Base-by-base conservation (phyloP, 768 basidiomycete species). In the Rhizopogon salebrosus region DNA sequence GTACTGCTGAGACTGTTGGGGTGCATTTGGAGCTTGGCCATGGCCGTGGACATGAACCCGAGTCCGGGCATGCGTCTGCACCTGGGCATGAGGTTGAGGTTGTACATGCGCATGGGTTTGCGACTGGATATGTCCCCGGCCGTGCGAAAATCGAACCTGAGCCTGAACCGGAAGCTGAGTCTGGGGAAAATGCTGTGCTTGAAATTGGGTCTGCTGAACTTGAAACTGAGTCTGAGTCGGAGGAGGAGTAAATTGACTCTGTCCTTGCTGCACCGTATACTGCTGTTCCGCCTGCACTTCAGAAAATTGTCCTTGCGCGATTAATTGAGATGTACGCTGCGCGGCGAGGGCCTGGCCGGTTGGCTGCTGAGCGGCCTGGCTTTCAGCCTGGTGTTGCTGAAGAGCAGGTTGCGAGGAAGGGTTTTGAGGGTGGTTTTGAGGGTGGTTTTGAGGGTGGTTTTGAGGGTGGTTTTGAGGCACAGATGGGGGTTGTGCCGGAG, bases 151-250 rank as follows among this genome's bases (percentile, higher is more conserved):
- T 16, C 54, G 60, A 8, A 46, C 56, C 40, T 20, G 39, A 18
- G 34, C 48, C 22, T 46, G 31, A 2, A 22, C 20, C 8, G 49
- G 51, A 20, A 9, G 40, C 60, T 67, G 48, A 46, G 41, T 36
- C 70, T 63, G 57, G 67, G 72, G 36, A 68, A 65, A 54, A 59
- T 68, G 11, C 45, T 41, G 11, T 55, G 52, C 1, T 41, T 35
- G 27, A 41, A 52, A 23, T 40, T 41, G 36, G 37, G 60, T 54
- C 35, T 49, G 45, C 20, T 48, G 61, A 9, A 40, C 14, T 45
- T 43, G 54, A 49, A 27, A 27, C 49, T 40, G 18, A 26, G 23
- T 41, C 20, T 43, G 11, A 40, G 39, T 48, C 1, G 50, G 40
- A 18, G 29, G 29, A 10, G 43, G 16, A 1, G 40, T 24, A 27